Evolutionary conservation across 345 rosid genomes (phyloP), one percentile per base, ranked within the genome.

Genomic region (Camelina neglecta): DNA sequence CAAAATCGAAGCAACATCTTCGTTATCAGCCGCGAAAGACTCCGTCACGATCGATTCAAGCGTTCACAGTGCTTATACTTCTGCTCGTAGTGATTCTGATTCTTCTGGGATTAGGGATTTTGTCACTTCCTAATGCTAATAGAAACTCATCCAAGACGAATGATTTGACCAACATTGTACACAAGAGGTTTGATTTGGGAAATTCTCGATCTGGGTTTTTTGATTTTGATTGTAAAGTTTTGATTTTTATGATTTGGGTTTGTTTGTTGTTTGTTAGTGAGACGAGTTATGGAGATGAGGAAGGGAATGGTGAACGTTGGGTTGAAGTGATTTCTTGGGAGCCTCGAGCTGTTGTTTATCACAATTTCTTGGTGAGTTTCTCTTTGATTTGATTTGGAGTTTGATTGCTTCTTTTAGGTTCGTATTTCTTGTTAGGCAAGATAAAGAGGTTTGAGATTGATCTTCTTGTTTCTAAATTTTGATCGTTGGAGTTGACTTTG

Each of bases 241-340:
- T 66, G 72, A 12, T 9, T 41, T 36, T 51, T 76, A 47, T 71
- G 29, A 57, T 24, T 26, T 72, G 64, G 35, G 58, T 60, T 72
- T 55, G 21, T 26, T 1, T 24, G 16, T 18, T 7, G 4, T 50
- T 31, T 55, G 1, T 31, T 54, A 73, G 68, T 9, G 68, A 64
- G 39, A 44, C 68, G 39, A 64, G 78, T 64, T n/a, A 85, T 71
- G 31, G 86, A 47, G 41, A 90, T 77, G 75, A 89, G 65, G 59
- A 86, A 77, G 75, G 81, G 26, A 81, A 65, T 56, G 81, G 70
- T n/a, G 97, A 88, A 65, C 89, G 79, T 62, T 90, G 94, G 97
- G 96, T 83, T 42, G 97, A 95, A 81, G 86, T 92, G 70, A 87
- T 95, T 81, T 95, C 97, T 0, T 95, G 98, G 97, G 98, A 92